Conservation (phyloP, 176 grass and related monocot genomes). For the Zea luxurians region DNA sequence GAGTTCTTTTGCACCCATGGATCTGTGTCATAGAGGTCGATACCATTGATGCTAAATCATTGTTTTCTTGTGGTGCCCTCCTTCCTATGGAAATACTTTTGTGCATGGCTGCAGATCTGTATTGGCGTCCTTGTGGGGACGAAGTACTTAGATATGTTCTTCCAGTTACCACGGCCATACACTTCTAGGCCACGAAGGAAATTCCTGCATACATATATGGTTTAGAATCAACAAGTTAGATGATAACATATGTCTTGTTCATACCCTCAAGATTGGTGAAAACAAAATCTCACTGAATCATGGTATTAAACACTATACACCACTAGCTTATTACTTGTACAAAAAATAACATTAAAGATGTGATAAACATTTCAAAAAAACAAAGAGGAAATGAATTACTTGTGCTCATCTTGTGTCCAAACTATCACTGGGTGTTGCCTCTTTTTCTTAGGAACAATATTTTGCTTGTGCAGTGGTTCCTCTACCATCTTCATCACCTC, state of each 20-base stretch:
- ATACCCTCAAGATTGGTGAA: neutral
- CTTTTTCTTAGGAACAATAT: neutral
- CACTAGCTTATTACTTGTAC: neutral
- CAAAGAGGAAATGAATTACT: neutral
- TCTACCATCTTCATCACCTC: neutral
- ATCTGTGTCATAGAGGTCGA: neutral
- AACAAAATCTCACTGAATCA: neutral
- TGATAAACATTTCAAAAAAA: neutral
- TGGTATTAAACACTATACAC: neutral
- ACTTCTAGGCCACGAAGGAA: conserved; percentile 12
- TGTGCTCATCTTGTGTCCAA: conserved; percentile 39
- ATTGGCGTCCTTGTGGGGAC: neutral
- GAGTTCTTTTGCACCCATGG: neutral
- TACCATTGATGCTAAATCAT: neutral
- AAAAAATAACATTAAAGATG: neutral
- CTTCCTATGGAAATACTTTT: neutral
- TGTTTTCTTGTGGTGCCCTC: neutral
- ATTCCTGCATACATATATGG: neutral
- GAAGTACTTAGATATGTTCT: neutral
- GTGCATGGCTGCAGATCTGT: neutral
- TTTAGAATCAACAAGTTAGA: neutral
- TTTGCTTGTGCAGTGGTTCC: neutral
- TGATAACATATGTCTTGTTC: neutral
- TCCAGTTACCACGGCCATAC: conserved; percentile 21
- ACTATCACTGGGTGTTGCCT: neutral